These are phyloP conservation scores for Fusarium bactridioides DNA, from an alignment of 2,329 filamentous ascomycete species.

Conservation along the genomic window DNA sequence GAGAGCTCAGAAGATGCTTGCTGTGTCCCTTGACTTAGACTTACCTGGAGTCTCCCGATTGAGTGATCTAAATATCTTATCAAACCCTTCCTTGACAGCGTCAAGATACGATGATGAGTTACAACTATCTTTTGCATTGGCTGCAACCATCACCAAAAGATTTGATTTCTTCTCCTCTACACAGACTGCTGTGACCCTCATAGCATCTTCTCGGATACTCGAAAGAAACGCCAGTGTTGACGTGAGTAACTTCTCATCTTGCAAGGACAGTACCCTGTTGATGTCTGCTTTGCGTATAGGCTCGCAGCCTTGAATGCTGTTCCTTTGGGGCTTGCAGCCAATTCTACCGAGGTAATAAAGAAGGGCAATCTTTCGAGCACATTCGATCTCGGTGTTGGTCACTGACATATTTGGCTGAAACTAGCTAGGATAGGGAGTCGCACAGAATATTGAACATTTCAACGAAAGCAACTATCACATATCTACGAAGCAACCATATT, in stretches of 20 bases:
- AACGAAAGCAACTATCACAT: background rate
- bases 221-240: conserved; percentile 32
- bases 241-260: conserved; percentile 27
- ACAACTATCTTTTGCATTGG: conserved; percentile 14
- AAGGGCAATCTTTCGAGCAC: conserved; percentile 25
- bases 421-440: background rate
- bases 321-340: background rate
- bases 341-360: conserved; percentile 14
- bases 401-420: background rate
- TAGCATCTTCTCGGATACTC: conserved; percentile 10
- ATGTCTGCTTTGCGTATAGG: background rate
- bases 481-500: background rate
- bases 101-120: conserved; percentile 14
- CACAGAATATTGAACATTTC: background rate
- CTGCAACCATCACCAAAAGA: conserved; percentile 30
- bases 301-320: background rate
- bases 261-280: background rate
- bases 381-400: background rate
- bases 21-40: background rate
- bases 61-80: conserved; percentile 20
- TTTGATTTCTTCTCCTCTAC: conserved; percentile 9
- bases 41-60: background rate
- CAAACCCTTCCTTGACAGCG: conserved; percentile 22
- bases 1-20: background rate
- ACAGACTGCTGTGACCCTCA: conserved; percentile 30